Evolutionary conservation across 192 early-diverging fungal species (phyloP).

Genomic region (Entophlyctis helioformis): DNA sequence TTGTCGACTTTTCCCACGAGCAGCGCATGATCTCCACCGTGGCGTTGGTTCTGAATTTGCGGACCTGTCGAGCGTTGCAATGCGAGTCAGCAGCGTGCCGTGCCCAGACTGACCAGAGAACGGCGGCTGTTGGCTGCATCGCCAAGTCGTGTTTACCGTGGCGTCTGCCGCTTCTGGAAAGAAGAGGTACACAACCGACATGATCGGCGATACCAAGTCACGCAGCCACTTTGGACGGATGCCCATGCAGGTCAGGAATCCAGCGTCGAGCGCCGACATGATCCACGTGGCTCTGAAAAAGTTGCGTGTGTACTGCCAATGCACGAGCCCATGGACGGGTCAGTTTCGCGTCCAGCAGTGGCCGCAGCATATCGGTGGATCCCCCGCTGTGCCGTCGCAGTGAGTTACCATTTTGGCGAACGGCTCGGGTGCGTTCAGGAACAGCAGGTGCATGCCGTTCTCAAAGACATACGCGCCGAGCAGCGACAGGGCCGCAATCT

Average conservation of each 20-base stretch:
- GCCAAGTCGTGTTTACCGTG: constrained; percentile 63
- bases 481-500: constrained; percentile 55
- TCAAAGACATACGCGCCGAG: constrained; percentile 50
- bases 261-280: constrained; percentile 83
- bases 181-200: constrained; percentile 71
- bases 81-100: not conserved
- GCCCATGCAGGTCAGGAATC: constrained; percentile 80
- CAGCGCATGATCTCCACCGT: constrained; percentile 76
- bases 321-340: constrained; percentile 16
- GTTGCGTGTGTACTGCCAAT: constrained; percentile 66
- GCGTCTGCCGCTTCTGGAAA: constrained; percentile 74
- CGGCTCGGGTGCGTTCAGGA: constrained; percentile 71
- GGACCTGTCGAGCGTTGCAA: too few species aligned
- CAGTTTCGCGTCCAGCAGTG: constrained; percentile 18
- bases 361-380: constrained; percentile 8
- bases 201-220: constrained; percentile 65
- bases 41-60: constrained; percentile 60
- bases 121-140: not conserved
- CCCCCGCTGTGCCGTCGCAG: not conserved
- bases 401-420: constrained; percentile 52
- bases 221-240: constrained; percentile 61
- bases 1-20: constrained; percentile 81
- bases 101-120: not conserved
- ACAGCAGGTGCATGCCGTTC: constrained; percentile 58
- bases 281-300: constrained; percentile 88